Percentiles rank a stretch among this genome's conserved stretches.
Evolutionary conservation across 2,329 filamentous ascomycete genomes (phyloP).

Genomic region (Penicillium italicum): DNA sequence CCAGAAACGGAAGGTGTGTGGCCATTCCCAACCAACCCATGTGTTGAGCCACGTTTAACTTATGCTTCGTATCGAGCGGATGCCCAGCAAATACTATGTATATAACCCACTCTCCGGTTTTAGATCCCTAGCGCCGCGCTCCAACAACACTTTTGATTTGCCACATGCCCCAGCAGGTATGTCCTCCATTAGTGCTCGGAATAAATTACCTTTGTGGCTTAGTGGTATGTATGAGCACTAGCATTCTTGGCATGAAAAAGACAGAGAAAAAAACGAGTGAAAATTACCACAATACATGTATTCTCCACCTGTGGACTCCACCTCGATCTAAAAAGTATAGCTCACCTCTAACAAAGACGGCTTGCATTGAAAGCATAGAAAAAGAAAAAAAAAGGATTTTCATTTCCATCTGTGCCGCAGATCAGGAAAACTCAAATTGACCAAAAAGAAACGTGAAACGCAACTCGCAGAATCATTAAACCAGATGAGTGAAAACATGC

Average conservation of each 20-base stretch:
- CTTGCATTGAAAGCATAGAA: background rate
- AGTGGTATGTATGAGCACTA: background rate
- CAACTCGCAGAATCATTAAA: background rate
- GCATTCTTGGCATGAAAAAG: background rate
- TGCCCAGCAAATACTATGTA: background rate
- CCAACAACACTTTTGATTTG: background rate
- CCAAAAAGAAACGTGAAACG: background rate
- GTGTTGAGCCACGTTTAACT: background rate
- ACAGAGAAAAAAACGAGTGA: background rate
- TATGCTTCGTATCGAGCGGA: background rate
- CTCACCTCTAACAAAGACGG: background rate
- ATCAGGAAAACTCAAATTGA: background rate
- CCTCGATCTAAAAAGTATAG: background rate
- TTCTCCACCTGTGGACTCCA: background rate
- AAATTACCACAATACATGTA: constrained; percentile 2
- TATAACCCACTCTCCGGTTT: background rate
- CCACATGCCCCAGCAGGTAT: background rate
- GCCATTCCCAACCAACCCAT: background rate
- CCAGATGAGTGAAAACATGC: background rate
- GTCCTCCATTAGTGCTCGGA: background rate
- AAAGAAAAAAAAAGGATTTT: background rate
- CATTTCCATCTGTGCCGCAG: background rate
- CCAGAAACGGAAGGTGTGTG: background rate
- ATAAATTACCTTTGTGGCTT: background rate
- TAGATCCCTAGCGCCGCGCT: background rate